Conservation (phyloP, 805 yeast species). For the Yamadazyma takamatsuzukensis region DNA sequence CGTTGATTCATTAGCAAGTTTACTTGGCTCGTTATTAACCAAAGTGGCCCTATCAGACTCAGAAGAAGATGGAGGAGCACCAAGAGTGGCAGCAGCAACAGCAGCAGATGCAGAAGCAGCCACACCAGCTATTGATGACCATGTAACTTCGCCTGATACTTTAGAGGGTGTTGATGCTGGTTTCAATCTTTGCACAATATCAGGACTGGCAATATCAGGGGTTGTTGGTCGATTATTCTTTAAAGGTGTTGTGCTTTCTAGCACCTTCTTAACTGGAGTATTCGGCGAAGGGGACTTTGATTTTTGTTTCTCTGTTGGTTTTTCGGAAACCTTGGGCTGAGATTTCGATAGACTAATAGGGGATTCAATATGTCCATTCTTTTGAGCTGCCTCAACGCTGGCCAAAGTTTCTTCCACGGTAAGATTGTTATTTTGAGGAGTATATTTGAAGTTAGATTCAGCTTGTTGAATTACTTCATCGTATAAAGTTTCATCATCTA, state of each 20-base stretch:
- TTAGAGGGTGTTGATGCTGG: conserved; percentile 55
- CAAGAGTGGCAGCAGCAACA: conserved; percentile 23
- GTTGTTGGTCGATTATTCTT: conserved; percentile 12
- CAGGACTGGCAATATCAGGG: conserved; percentile 34
- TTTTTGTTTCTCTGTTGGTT: conserved; percentile 1
- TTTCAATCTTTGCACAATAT: conserved; percentile 41
- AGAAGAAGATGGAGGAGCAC: conserved; percentile 6
- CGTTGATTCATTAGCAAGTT: conserved; percentile 2
- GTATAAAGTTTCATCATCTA: conserved; percentile 36
- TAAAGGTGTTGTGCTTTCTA: conserved; percentile 9
- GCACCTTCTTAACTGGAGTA: conserved; percentile 6
- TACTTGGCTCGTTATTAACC: background rate
- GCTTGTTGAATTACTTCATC: conserved; percentile 38
- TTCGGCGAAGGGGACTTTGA: conserved; percentile 6
- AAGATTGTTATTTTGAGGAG: conserved; percentile 5
- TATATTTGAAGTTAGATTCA: conserved; percentile 11
- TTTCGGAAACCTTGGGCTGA: conserved; percentile 1
- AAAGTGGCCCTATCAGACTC: conserved; percentile 4
- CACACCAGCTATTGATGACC: conserved; percentile 53
- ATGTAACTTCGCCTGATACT: conserved; percentile 53
- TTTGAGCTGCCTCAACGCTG: conserved; percentile 1
- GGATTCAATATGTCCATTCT: background rate
- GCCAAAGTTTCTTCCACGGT: conserved; percentile 4
- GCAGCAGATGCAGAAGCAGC: conserved; percentile 23
- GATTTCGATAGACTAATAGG: background rate